These are phyloP conservation scores for Paratrimastix pyriformis DNA, from an alignment of 78 protist genomes.

Conservation along the genomic window DNA sequence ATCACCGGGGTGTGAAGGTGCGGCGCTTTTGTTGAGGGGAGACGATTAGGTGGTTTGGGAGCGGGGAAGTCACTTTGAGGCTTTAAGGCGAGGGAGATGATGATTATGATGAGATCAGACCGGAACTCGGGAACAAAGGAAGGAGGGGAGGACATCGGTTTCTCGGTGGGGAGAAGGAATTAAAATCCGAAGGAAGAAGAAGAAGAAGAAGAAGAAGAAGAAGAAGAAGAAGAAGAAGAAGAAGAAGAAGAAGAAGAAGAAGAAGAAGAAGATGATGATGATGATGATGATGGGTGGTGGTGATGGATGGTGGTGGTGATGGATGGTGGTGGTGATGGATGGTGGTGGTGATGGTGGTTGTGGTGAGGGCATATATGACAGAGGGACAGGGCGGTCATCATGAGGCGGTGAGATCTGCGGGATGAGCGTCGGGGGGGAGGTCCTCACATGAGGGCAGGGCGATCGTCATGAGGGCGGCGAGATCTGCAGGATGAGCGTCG, in stretches of 20 bases:
- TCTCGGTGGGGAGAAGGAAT: background rate
- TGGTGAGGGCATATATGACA: too few relatives aligned
- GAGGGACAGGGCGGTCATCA: background rate
- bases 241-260: background rate
- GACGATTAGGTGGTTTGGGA: too few relatives aligned
- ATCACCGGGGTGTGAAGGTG: too few relatives aligned
- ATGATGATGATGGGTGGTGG: background rate
- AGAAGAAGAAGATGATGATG: background rate
- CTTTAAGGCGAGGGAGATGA: background rate
- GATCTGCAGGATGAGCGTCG: background rate
- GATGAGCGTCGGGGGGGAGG: background rate
- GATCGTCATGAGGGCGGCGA: background rate
- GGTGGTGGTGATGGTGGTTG: background rate
- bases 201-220: background rate
- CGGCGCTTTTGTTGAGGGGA: too few relatives aligned
- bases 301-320: background rate
- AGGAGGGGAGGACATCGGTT: background rate
- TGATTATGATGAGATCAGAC: background rate
- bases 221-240: background rate
- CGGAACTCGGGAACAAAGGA: background rate
- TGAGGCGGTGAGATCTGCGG: background rate
- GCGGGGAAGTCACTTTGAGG: background rate
- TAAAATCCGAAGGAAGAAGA: background rate
- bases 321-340: background rate
- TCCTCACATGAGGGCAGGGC: background rate